A percentile compares a stretch with the other conserved stretches of the same genome.
Conservation (phyloP, 805 yeast species). For the Cyberlindnera americana region DNA sequence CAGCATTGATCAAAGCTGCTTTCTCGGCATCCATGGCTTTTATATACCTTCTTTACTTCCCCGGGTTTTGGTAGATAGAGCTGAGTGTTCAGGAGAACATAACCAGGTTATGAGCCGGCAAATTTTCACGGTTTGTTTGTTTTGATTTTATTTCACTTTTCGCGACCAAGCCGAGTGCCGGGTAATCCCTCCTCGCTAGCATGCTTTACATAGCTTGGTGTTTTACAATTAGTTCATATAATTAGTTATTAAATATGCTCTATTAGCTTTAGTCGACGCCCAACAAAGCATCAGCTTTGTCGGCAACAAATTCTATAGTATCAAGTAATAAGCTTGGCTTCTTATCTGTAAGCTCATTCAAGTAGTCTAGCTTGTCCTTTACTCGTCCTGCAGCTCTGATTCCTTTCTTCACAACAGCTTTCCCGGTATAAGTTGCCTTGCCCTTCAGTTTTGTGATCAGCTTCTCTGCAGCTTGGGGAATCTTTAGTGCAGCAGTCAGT, state of each 20-base stretch:
- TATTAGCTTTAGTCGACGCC: too few species aligned
- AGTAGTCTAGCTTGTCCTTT: slow-evolving; percentile 3
- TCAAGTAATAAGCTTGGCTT: slow-evolving; percentile 6
- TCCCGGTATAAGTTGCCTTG: not conserved
- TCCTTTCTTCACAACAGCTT: slow-evolving; percentile 4
- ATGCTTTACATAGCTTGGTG: too few species aligned
- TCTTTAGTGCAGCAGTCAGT: slow-evolving; percentile 1
- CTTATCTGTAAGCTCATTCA: slow-evolving; percentile 6
- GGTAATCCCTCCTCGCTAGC: too few species aligned
- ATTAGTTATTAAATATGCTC: too few species aligned
- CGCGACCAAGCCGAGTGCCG: too few species aligned
- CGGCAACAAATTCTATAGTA: slow-evolving; percentile 4
- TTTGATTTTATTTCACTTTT: too few species aligned
- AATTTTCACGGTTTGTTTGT: not conserved
- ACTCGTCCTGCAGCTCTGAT: not conserved
- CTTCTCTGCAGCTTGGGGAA: slow-evolving; percentile 7
- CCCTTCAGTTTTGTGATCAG: slow-evolving; percentile 1
- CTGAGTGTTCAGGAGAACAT: slow-evolving; percentile 8
- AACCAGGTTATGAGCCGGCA: slow-evolving; percentile 17
- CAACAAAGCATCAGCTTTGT: slow-evolving; percentile 5
- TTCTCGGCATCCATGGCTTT: slow-evolving; percentile 11
- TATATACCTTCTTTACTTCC: too few species aligned
- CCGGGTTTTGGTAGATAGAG: not conserved
- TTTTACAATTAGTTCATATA: too few species aligned
- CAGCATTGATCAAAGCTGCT: slow-evolving; percentile 26